These are phyloP conservation scores for Monilinia fructicola DNA, from an alignment of 2,329 filamentous ascomycete genomes.

Conservation along the genomic window DNA sequence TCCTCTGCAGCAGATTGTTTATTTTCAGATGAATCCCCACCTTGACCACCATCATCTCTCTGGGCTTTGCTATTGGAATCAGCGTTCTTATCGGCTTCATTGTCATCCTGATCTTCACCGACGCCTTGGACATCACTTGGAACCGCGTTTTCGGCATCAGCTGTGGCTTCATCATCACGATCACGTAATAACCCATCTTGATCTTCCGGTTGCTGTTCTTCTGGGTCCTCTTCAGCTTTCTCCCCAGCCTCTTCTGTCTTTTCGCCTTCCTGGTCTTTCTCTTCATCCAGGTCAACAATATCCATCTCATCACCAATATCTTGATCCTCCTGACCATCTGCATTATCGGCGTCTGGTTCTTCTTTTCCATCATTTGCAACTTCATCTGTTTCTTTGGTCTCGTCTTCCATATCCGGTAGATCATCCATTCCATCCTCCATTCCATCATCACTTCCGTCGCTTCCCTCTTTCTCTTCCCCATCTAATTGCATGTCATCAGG, in stretches of 20 bases:
- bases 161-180: constrained; percentile 49
- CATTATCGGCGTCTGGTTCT: constrained; percentile 44
- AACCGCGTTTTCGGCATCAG: constrained; percentile 61
- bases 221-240: constrained; percentile 48
- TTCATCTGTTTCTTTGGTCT: constrained; percentile 44
- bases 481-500: constrained; percentile 72
- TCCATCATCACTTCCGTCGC: constrained; percentile 41
- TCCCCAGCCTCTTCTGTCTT: constrained; percentile 54
- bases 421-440: constrained; percentile 51
- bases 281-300: constrained; percentile 39
- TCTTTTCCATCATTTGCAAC: constrained; percentile 47
- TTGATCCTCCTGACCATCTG: constrained; percentile 44
- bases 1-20: constrained; percentile 64
- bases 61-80: constrained; percentile 61
- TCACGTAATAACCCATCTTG: constrained; percentile 43
- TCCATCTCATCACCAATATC: constrained; percentile 41
- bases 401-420: constrained; percentile 50
- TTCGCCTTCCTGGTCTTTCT: constrained; percentile 40
- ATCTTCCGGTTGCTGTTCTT: constrained; percentile 54
- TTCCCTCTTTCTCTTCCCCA: constrained; percentile 54
- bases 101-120: constrained; percentile 64
- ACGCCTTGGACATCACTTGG: constrained; percentile 63
- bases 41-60: constrained; percentile 64
- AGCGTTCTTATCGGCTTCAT: constrained; percentile 62
- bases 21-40: constrained; percentile 63